Base-by-base conservation (phyloP, 805 yeast genomes). In the Kuraishia floccosa region DNA sequence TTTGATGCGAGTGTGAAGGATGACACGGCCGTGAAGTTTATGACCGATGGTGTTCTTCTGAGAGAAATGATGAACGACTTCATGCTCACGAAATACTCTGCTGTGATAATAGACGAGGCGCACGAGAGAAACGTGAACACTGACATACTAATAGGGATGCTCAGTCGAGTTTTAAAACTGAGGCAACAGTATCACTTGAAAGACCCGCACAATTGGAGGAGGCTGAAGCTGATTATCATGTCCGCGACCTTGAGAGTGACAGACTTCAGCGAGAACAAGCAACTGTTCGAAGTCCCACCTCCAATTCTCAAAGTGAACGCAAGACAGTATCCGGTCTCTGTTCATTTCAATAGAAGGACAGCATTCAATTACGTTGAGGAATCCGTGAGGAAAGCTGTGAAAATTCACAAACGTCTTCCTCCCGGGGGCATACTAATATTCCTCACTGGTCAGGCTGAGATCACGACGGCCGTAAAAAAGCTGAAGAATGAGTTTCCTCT, bases 71-170 rank as follows among this genome's bases (percentile, higher is more conserved):
- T 89, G 80, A 63, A 71, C 1, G 98, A 91, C 47, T 79, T 91
- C 37, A 57, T 79, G 39, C 60, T 93, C 30, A 65, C 72, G 22
- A 83, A 81, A 46, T 91, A 91, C 50, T 86, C 96, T 0, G 77
- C 82, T 1, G 67, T 91, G 27, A 68, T 93, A 17, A 83, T 91
- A 36, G 99, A 91, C 60, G 99, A 91, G 56, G 99, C 99, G 0
- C 99, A 91, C 52, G 98, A 91, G 54, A 72, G 99, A 51, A 89
- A 86, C 49, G 76, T 89, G 37, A 91, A 91, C 49, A 91, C 99
- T 0, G 99, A 91, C 56, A 89, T 91, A 29, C 62, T 91, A 34
- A 86, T 91, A 39, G 99, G 99, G 29, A 81, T 91, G 79, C 60
- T 91, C 31, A 84, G 95, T 48, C 74, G 98, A 42, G 79, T 87